phyloP scores from a whole-genome alignment of 441 rosid species.

The Brassica balearica region DNA sequence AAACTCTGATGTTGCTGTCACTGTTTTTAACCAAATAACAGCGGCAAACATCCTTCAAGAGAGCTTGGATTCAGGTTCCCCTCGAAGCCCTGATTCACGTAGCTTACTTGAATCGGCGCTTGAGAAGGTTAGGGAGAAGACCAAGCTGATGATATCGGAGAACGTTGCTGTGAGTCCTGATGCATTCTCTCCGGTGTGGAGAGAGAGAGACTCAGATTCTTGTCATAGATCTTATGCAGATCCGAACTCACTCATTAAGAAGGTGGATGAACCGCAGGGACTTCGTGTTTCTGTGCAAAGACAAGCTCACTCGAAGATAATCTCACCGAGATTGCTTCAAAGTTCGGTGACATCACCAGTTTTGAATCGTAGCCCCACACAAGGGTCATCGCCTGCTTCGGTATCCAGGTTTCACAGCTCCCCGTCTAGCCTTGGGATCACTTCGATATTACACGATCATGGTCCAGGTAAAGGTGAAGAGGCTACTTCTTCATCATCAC shows the following conservation, averaged over 20 bases:
- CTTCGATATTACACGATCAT: constrained; percentile 77
- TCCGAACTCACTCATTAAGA: constrained; percentile 49
- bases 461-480: constrained; percentile 52
- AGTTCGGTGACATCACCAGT: constrained; percentile 53
- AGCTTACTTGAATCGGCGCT: constrained; percentile 49
- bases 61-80: constrained; percentile 53
- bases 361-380: constrained; percentile 47
- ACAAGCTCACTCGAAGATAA: constrained; percentile 61
- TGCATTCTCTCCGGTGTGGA: constrained; percentile 42
- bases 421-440: constrained; percentile 65
- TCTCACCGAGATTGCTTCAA: constrained; percentile 57
- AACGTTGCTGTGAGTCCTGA: constrained; percentile 38
- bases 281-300: constrained; percentile 56
- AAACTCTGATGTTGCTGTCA: constrained; percentile 62
- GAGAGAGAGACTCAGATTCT: constrained; percentile 36
- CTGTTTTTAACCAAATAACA: constrained; percentile 63
- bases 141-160: constrained; percentile 47
- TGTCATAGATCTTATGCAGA: constrained; percentile 45
- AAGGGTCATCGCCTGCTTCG: constrained; percentile 57
- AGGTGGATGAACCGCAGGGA: constrained; percentile 56
- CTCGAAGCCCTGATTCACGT: constrained; percentile 48
- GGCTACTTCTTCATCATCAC: constrained; percentile 43
- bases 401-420: constrained; percentile 58
- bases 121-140: constrained; percentile 52
- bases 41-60: constrained; percentile 57